Evolutionary conservation across 2,329 filamentous ascomycete genomes (phyloP), one percentile per base, ranked within the genome.

Genomic region (Nigrospora osmanthi): DNA sequence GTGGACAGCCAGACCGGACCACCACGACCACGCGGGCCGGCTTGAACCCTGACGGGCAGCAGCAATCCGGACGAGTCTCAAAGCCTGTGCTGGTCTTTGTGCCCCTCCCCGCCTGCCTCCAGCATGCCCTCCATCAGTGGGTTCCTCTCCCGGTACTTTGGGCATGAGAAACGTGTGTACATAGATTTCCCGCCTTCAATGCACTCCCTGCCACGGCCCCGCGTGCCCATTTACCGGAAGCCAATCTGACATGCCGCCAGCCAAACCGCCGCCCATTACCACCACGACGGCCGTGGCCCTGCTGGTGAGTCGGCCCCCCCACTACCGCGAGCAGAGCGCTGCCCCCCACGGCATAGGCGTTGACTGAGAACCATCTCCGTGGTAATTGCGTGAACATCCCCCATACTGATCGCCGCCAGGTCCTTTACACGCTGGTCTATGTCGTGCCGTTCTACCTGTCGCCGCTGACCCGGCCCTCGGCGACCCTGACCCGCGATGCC

Each of bases 361-460:
- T 28, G 23, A 28, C 23, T 10, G 23, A 28, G 23, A 28, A 28
- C 23, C 23, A 28, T 28, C 23, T 28, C 23, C 6, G 7, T 28
- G 23, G 23, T 28, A 28, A n/a, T 36, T 6, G 35, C 35, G 7
- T 17, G 35, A n/a, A 36, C 6, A 36, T 36, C 14, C 35, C 45
- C n/a, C 13, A 30, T 38, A 33, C 42, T 39, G 38, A 40, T 39
- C 16, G 23, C 28, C 19, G 40, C 39, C 47, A 87, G 87, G 68
- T 90, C 50, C 65, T 83, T 49, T 95, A 94, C 67, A 95, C 89
- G n/a, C 64, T 89, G 54, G 68, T 89, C 69, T 98, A 97, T 68
- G 87, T 98, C 56, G 70, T 87, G 4, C 91, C 93, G 19, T 89
- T 97, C 66, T 96, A 98, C 71, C 73, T 91, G 51, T 93, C 85